Evolutionary conservation across 1,284 basidiomycete species (phyloP), one percentile per base, ranked within the genome.

Genomic region (Tilletia horrida): DNA sequence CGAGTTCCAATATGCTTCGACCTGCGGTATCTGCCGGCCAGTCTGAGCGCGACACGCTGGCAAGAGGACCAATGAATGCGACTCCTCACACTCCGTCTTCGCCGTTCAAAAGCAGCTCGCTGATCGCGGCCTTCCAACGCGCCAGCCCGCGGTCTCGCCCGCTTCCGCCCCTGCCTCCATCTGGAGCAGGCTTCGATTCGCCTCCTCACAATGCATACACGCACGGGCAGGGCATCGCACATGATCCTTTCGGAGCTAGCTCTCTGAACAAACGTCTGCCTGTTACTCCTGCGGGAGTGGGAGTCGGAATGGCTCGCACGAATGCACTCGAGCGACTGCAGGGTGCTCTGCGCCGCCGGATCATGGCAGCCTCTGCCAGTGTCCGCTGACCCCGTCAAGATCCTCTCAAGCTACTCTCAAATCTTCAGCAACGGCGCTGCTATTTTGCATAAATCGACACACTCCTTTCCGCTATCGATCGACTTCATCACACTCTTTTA

Each of bases 311-410:
- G 55, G 35, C 27, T 14, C 27, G 31, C 27, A 14, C 55, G 18
- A 59, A 29, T 13, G 55, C 55, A 29, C 55, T 59, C 27, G 55
- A 59, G 18, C 55, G 55, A 29, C 27, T 59, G 9, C 55, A 59
- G 55, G 29, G 29, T 16, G 18, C 31, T 25, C 31, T 59, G 25
- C 9, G 29, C 11, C 55, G 55, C 14, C 55, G 55, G 14, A 59
- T 59, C 11, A 31, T 59, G 55, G 55, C 55, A 29, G 31, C 7
- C 31, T 29, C 55, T 4, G 18, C 16, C 16, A 23, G 45, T 23
- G 45, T 16, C 6, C 45, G 45, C 45, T 48, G 45, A 48, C 6
- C 21, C 45, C 21, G 45, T 4, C 16, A 18, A 18, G 45, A n/a
- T n/a, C n/a, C 45, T 6, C 16, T 23, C 45, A 48, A 48, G 18